These are phyloP conservation scores for Ramicandelaber brevisporus DNA, from an alignment of 192 early-diverging fungal species.

Conservation along the genomic window DNA sequence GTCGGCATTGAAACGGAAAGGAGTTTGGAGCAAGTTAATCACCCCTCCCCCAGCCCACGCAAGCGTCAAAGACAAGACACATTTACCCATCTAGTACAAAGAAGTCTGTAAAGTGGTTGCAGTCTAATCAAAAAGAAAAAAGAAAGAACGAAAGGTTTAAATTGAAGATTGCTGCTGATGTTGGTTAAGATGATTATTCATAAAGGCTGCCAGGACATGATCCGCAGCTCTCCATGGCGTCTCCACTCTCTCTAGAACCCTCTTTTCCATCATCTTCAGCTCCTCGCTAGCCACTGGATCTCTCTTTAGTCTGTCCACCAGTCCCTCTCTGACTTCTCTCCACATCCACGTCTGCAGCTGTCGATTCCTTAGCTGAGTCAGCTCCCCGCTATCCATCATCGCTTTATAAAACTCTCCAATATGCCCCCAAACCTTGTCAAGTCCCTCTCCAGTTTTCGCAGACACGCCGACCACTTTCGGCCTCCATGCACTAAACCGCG, in stretches of 20 bases:
- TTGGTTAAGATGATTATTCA: too few relatives aligned
- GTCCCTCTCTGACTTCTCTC: conserved; percentile 9
- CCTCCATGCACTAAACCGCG: conserved; percentile 6
- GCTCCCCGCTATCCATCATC: conserved; percentile 7
- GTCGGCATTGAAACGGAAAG: too few relatives aligned
- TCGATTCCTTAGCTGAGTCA: conserved; percentile 7
- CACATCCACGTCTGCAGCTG: conserved; percentile 16
- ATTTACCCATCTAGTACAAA: too few relatives aligned
- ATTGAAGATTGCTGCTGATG: too few relatives aligned
- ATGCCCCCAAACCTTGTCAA: conserved; percentile 11
- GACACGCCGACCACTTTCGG: conserved; percentile 12
- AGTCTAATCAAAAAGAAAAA: too few relatives aligned
- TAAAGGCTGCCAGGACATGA: too few relatives aligned
- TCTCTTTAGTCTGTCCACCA: conserved; percentile 4
- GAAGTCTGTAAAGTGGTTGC: too few relatives aligned
- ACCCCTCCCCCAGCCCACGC: too few relatives aligned
- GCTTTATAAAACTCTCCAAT: conserved; percentile 5
- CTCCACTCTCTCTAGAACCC: conserved; percentile 4
- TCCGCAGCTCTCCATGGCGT: conserved; percentile 10
- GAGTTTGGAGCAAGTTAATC: too few relatives aligned
- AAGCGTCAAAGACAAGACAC: too few relatives aligned
- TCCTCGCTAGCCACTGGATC: conserved; percentile 2
- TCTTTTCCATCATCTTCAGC: conserved; percentile 3
- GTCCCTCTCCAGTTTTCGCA: conserved; percentile 8
- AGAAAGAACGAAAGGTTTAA: too few relatives aligned